Conservation (phyloP, 2,329 filamentous ascomycete genomes). For the Stylonectria norvegica region DNA sequence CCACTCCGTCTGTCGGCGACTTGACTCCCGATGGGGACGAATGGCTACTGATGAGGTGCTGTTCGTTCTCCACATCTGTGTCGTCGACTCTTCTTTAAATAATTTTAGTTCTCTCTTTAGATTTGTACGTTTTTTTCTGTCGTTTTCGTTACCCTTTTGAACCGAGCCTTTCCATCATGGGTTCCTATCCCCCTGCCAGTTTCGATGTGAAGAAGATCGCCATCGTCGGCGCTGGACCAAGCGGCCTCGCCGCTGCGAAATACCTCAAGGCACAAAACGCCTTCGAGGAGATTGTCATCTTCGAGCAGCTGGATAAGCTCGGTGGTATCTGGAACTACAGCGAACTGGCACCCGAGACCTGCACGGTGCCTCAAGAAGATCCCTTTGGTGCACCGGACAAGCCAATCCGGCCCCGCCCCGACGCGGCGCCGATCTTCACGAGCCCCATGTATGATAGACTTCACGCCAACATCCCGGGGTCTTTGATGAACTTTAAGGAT, state of each 20-base stretch:
- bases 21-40: no score
- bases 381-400: slow-evolving; percentile 60
- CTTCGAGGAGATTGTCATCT: slow-evolving; percentile 70
- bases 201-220: slow-evolving; percentile 62
- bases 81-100: no score
- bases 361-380: slow-evolving; percentile 65
- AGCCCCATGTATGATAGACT: slow-evolving; percentile 79
- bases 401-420: slow-evolving; percentile 49
- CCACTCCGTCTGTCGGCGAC: no score
- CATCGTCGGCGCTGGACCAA: slow-evolving; percentile 79
- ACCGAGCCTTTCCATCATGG: slow-evolving; percentile 29
- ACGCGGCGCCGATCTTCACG: slow-evolving; percentile 59
- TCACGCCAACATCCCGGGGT: slow-evolving; percentile 82
- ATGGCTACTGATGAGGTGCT: no score
- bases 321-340: slow-evolving; percentile 89
- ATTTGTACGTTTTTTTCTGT: slow-evolving; percentile 1
- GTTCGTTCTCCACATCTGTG: no score
- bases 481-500: slow-evolving; percentile 78
- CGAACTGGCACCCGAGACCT: slow-evolving; percentile 43
- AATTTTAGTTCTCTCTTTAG: no score
- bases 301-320: slow-evolving; percentile 72
- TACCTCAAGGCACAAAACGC: slow-evolving; percentile 67
- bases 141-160: no score
- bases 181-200: slow-evolving; percentile 23
- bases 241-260: slow-evolving; percentile 75